Evolutionary conservation across 1,139 yeast species (phyloP), one percentile per base, ranked within the genome.

Genomic region (Candida neerlandica): DNA sequence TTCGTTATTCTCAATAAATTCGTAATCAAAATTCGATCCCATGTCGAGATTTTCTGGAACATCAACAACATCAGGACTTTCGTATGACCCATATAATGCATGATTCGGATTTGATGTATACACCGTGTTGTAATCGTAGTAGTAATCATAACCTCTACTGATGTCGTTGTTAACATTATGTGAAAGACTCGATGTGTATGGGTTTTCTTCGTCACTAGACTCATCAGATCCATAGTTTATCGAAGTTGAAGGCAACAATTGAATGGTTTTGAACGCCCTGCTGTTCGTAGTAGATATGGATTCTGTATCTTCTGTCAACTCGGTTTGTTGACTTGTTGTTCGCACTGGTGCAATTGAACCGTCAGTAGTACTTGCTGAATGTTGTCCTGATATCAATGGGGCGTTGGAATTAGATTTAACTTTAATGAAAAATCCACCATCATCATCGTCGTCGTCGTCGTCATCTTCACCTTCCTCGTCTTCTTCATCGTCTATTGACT

Each of bases 91-190:
- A 55, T 69, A 73, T 11, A 73, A 65, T 4, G 77, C 70, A 52
- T 81, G 80, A 52, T 79, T 71, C 18, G 81, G 80, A 56, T 82
- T 83, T 35, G 75, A 79, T 3, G 84, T 79, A 62, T 87, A 89
- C 18, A 90, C 97, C 1, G 94, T 80, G 63, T 89, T 89, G 67
- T 90, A 90, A 68, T 91, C 96, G 64, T 91, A 91, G 64, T 85
- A 85, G 70, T 89, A 87, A 64, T 87, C 91, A 62, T 85, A 85
- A 44, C 96, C 94, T 67, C 95, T 78, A 53, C 73, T 70, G 39
- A 69, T 66, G 54, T 82, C 78, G 52, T 89, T 83, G 59, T 83
- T 81, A 34, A 87, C 85, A 64, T 87, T 86, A 67, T 88, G 96
- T 4, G 92, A 84, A 54, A 85, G 76, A 39, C 92, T 88, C n/a